Percentiles rank a stretch among this genome's conserved stretches.
phyloP scores from a whole-genome alignment of 2,329 filamentous ascomycete genomes.

The Colletotrichum sp. region DNA sequence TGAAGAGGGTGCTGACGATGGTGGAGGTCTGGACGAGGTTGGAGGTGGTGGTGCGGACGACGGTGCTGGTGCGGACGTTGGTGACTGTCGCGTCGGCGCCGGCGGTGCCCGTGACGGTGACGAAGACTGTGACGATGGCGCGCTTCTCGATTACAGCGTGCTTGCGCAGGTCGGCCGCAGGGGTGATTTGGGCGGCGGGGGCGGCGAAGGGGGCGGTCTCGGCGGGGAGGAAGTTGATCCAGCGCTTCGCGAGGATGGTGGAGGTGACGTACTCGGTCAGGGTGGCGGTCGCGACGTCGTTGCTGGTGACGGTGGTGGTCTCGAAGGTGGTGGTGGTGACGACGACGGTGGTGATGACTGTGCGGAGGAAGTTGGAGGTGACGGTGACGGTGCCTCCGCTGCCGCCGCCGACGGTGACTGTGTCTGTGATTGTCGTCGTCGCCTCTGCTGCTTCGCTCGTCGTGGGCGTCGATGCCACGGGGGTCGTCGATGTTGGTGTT shows the following conservation, averaged over 20 bases:
- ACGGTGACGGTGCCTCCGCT: constrained; percentile 13
- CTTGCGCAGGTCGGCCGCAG: constrained; percentile 24
- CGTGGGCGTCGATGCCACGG: not conserved
- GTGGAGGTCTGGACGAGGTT: constrained; percentile 30
- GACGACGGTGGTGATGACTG: constrained; percentile 33
- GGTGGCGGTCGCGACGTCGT: constrained; percentile 39
- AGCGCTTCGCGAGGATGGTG: constrained; percentile 39
- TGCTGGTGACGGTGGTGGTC: constrained; percentile 41
- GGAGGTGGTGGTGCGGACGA: constrained; percentile 33
- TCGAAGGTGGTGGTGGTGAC: constrained; percentile 38
- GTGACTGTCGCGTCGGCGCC: constrained; percentile 26
- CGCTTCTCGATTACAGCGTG: constrained; percentile 35
- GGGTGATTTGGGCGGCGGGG: constrained; percentile 18
- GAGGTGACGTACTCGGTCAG: constrained; percentile 38
- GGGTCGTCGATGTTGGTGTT: not conserved
- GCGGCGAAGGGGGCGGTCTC: constrained; percentile 28
- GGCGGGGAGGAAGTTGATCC: constrained; percentile 29
- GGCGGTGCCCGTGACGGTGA: constrained; percentile 37
- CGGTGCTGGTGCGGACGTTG: constrained; percentile 10
- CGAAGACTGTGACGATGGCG: constrained; percentile 33
- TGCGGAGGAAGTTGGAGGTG: constrained; percentile 9
- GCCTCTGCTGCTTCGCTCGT: not conserved
- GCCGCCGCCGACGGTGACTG: not conserved
- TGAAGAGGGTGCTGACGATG: constrained; percentile 21
- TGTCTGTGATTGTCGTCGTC: not conserved